Base-by-base conservation (phyloP, 805 yeast genomes). In the Zygoascus flipseniorum region DNA sequence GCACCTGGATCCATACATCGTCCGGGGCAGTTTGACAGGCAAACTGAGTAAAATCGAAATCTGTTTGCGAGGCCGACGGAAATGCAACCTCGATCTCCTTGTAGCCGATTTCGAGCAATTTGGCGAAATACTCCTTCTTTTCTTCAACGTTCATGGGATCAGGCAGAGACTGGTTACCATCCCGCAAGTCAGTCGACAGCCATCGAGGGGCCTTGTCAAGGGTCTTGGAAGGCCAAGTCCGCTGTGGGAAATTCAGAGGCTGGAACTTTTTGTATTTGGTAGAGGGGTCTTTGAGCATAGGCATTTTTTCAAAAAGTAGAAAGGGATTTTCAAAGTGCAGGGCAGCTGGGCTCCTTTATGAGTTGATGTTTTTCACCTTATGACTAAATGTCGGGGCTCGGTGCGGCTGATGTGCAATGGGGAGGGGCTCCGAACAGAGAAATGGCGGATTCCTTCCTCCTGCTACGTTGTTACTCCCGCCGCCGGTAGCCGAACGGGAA, bases 71-170 rank as follows among this genome's bases (percentile, higher is more conserved):
- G 2, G 93, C 93, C 16, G 86, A 76, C 5, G 93, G 93, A 69
- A 86, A 86, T 0, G 89, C 81, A 19, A 86, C 93, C 68, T 86
- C 93, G 54, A 86, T 86, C 67, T 86, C 93, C 65, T 86, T 86
- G 70, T 83, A 86, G 0, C 95, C 95, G 43, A 85, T 69, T 28
- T 83, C 85, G 14, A 85, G 76, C 43, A 86, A 72, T 65, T 84
- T 82, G 52, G 78, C 71, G 67, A 85, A 85, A 69, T 83, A 86
- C 52, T 74, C 78, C 63, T 82, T 82, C 70, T 86, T 86, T 62
- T 86, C 90, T n/a, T 73, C 82, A 44, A 85, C 74, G n/a, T 85
- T 75, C 95, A 86, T 86, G 52, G 93, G 95, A 64, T 86, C 93
- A 0, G 93, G 92, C 60, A 86, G 75, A 5, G 90, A 82, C 71